phyloP scores from a whole-genome alignment of 208 protist species.

The Crithidia fasciculata region DNA sequence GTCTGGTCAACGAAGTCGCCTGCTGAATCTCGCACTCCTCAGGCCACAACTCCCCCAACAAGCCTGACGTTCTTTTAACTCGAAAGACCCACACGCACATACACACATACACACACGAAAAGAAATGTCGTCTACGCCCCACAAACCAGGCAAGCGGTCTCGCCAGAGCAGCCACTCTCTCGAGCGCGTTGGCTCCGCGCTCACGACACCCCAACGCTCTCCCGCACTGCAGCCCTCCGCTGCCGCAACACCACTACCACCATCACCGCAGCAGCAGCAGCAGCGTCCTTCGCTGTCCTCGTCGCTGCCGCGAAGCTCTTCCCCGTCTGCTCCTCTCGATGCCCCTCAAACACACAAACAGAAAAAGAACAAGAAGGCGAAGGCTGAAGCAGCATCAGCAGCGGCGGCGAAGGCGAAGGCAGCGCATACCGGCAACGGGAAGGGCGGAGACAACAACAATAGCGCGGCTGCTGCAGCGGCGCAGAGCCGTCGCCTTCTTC shows the following conservation, averaged over 20 bases:
- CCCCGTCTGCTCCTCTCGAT: neutral
- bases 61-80: neutral
- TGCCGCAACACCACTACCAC: neutral
- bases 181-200: neutral
- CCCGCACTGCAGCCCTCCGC: conserved; percentile 10
- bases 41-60: neutral
- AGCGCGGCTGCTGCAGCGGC: neutral
- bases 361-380: neutral
- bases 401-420: neutral
- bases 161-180: conserved; percentile 13
- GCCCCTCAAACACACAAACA: no score
- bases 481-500: neutral
- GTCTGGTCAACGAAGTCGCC: no score
- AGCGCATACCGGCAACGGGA: no score
- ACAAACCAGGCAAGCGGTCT: neutral
- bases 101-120: neutral
- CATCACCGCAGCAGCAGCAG: neutral
- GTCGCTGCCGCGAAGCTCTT: neutral
- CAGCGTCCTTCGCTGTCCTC: no score
- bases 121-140: neutral
- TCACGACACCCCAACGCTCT: conserved; percentile 2
- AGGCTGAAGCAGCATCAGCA: neutral
- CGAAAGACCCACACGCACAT: neutral
- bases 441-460: no score
- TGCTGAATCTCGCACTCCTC: no score